Percentiles rank a stretch among this genome's conserved stretches.
Evolutionary conservation across 2,329 filamentous ascomycete genomes (phyloP).

Genomic region (Leptographium radiaticola): DNA sequence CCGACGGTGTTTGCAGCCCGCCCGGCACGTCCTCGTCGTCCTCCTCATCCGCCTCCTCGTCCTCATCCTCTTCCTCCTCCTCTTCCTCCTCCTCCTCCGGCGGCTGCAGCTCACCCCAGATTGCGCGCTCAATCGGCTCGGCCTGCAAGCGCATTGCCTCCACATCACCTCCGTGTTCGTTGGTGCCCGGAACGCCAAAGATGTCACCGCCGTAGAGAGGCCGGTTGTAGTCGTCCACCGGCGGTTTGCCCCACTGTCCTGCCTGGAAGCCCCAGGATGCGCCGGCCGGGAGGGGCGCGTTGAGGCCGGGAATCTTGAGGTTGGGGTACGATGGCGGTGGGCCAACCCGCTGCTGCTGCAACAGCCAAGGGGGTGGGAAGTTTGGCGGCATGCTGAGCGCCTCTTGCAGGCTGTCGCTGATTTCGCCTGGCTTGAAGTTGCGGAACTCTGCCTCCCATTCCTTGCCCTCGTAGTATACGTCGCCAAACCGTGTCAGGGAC

Average conservation of each 20-base stretch:
- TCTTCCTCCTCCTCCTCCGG: slow-evolving; percentile 63
- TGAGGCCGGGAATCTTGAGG: slow-evolving; percentile 88
- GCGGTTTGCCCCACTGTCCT: slow-evolving; percentile 91
- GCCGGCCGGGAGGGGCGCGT: slow-evolving; percentile 80
- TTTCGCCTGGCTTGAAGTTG: slow-evolving; percentile 77
- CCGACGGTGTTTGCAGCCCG: slow-evolving; percentile 61
- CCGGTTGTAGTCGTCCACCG: slow-evolving; percentile 82
- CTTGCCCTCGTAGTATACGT: slow-evolving; percentile 99
- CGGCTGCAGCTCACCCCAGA: slow-evolving; percentile 87
- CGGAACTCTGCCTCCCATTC: slow-evolving; percentile 92
- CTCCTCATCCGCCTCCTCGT: slow-evolving; percentile 47
- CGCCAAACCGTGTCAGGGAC: slow-evolving; percentile 82
- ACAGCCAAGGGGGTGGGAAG: slow-evolving; percentile 90
- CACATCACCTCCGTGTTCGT: slow-evolving; percentile 18
- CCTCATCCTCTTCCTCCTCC: slow-evolving; percentile 59
- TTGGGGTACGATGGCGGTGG: slow-evolving; percentile 90
- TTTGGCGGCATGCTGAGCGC: slow-evolving; percentile 88
- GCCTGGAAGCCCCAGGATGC: slow-evolving; percentile 92
- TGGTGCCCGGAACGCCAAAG: slow-evolving; percentile 54
- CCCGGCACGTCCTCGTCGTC: slow-evolving; percentile 48
- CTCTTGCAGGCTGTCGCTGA: slow-evolving; percentile 81
- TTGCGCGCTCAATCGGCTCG: slow-evolving; percentile 71
- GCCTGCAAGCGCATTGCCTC: slow-evolving; percentile 28
- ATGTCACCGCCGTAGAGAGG: slow-evolving; percentile 91
- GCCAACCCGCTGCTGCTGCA: slow-evolving; percentile 90